Base-by-base conservation (phyloP, 495 filamentous ascomycete species). In the Lasiosphaeria ovina region DNA sequence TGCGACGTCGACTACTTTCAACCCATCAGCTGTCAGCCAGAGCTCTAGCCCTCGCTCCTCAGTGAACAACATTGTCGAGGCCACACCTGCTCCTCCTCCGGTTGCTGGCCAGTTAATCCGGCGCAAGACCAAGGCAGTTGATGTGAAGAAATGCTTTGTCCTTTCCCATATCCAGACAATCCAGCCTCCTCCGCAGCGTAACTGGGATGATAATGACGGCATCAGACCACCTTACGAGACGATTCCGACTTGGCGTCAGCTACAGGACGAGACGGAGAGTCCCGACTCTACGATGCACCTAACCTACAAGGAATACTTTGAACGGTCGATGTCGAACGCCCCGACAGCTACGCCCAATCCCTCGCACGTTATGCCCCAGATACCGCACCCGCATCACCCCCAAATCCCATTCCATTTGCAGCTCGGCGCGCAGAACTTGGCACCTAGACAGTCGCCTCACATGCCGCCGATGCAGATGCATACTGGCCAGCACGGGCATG, bases 211-310 rank as follows among this genome's bases (percentile, higher is more conserved):
- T 35, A 96, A 91, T 67, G 88, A 88, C 33, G 90, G 90, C 17
- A 85, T 97, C 35, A 85, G 85, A 35, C 85, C 83, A 11, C 83
- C 92, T 33, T 95, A 88, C 71, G 86, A 87, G 53, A 96, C 92
- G 0, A 80, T 77, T 11, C 92, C 92, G 2, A 91, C 85, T 7
- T 97, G 92, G 91, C 85, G 87, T 48, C 75, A 77, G 58, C 72
- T 81, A 5, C 68, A 83, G 34, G 78, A 83, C 8, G 82, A 82
- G 38, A 83, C 83, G 42, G 83, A 89, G 60, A 85, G 88, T 33
- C 84, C 86, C 35, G 76, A 79, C 54, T 82, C 80, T 11, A 80
- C 78, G 8, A 83, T 83, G 74, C 73, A 71, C 58, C 59, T 80
- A 53, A 87, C 85, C 0, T 95, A 89, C 73, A 79, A 81, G 35